phyloP scores from a whole-genome alignment of 345 rosid species.

The Erysimum cheiranthoides region DNA sequence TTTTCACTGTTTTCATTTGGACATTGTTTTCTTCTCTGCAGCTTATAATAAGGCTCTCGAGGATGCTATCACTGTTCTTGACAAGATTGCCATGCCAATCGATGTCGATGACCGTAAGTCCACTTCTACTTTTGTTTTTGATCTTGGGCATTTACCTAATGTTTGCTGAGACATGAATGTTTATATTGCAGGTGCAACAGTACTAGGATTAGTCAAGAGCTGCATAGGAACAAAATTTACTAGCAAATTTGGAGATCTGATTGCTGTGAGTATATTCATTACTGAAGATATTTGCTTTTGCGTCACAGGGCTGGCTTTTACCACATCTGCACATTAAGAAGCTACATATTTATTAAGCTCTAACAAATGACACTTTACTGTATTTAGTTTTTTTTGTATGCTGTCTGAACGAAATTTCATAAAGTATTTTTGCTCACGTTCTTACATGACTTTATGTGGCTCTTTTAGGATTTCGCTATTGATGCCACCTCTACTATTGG shows the following conservation, averaged over 20 bases:
- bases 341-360: not conserved
- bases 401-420: not conserved
- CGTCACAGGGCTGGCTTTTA: not conserved
- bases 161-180: slow-evolving; percentile 6
- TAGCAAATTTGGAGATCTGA: slow-evolving; percentile 89
- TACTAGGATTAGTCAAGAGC: slow-evolving; percentile 87
- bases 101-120: slow-evolving; percentile 86
- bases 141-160: not conserved
- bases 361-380: no score
- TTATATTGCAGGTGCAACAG: slow-evolving; percentile 46
- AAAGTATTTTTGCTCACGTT: slow-evolving; percentile 9
- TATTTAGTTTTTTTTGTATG: not conserved
- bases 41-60: slow-evolving; percentile 95
- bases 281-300: not conserved
- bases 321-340: slow-evolving; percentile 12
- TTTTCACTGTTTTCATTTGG: slow-evolving; percentile 4
- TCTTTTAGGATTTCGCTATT: slow-evolving; percentile 84
- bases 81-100: slow-evolving; percentile 87
- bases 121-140: not conserved
- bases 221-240: slow-evolving; percentile 97
- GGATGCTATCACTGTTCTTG: slow-evolving; percentile 90
- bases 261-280: slow-evolving; percentile 72
- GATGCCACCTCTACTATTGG: slow-evolving; percentile 86
- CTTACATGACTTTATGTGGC: not conserved
- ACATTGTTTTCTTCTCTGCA: slow-evolving; percentile 44